Evolutionary conservation across 2,329 filamentous ascomycete genomes (phyloP).

Genomic region (Hymenoscyphus repandus): DNA sequence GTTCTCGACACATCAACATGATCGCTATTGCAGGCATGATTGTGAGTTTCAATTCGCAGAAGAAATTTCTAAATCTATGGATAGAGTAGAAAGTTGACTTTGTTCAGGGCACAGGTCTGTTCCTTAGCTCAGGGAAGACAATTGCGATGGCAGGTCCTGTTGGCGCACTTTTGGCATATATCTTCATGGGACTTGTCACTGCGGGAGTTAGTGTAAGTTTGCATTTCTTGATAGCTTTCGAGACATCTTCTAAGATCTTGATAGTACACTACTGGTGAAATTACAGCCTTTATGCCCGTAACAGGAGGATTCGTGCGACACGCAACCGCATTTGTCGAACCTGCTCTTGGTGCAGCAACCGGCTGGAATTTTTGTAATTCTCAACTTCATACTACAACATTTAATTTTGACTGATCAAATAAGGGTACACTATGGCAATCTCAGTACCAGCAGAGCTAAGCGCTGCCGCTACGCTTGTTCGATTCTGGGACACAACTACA

Average conservation of each 20-base stretch:
- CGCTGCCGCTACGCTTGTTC: not conserved
- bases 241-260: conserved; percentile 19
- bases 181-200: conserved; percentile 42
- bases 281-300: conserved; percentile 18
- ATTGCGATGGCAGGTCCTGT: conserved; percentile 44
- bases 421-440: conserved; percentile 5
- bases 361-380: conserved; percentile 34
- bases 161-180: conserved; percentile 39
- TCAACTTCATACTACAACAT: conserved; percentile 17
- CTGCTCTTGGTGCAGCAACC: conserved; percentile 23
- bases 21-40: conserved; percentile 70
- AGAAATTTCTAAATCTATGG: not conserved
- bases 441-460: conserved; percentile 1
- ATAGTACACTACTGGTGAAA: conserved; percentile 28
- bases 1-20: conserved; percentile 50
- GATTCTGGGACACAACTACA: conserved; percentile 3
- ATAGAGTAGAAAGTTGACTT: conserved; percentile 44
- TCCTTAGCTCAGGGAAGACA: conserved; percentile 43
- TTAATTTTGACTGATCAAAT: conserved; percentile 15
- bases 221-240: conserved; percentile 29
- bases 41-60: conserved; percentile 43
- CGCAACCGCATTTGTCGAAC: conserved; percentile 32
- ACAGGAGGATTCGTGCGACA: conserved; percentile 31
- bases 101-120: conserved; percentile 42
- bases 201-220: conserved; percentile 45